Percentiles rank a stretch among this genome's conserved stretches.
Evolutionary conservation across 768 basidiomycete species (phyloP).

Genomic region (Tubosaeta sp.): DNA sequence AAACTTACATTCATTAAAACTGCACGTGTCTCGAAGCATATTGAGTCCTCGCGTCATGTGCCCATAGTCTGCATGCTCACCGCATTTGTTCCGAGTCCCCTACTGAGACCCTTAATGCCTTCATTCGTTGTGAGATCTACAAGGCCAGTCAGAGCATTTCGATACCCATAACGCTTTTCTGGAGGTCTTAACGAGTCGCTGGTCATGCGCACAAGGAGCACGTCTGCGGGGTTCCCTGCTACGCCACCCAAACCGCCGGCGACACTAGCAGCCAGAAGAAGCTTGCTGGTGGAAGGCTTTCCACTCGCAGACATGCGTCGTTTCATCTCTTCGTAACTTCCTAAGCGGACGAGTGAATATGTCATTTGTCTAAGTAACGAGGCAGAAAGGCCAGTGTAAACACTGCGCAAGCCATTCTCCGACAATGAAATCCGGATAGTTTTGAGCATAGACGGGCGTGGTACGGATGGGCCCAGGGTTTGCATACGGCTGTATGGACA

Average conservation of each 20-base stretch:
- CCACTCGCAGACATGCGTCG: constrained; percentile 46
- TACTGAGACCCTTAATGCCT: constrained; percentile 60
- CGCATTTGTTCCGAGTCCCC: constrained; percentile 77
- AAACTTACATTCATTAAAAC: constrained; percentile 68
- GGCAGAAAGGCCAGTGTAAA: constrained; percentile 80
- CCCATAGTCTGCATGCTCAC: constrained; percentile 36
- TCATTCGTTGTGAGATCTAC: constrained; percentile 60
- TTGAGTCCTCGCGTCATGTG: constrained; percentile 5
- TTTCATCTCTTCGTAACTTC: constrained; percentile 78
- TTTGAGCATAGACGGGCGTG: constrained; percentile 59
- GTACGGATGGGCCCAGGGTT: constrained; percentile 50
- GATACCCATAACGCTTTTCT: constrained; percentile 71
- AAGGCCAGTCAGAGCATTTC: constrained; percentile 76
- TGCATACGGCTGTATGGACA: constrained; percentile 66
- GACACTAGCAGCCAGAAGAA: constrained; percentile 61
- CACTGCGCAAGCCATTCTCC: constrained; percentile 64
- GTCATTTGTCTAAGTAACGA: constrained; percentile 88
- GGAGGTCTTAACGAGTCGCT: constrained; percentile 75
- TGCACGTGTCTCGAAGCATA: constrained; percentile 46
- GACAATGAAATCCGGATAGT: constrained; percentile 62
- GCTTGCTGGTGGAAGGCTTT: constrained; percentile 47
- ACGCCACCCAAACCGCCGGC: constrained; percentile 82
- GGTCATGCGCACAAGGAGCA: constrained; percentile 81
- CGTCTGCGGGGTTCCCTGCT: constrained; percentile 79
- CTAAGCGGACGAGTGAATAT: constrained; percentile 82